A percentile compares a stretch with the other conserved stretches of the same genome.
These are phyloP conservation scores for Otatea glauca DNA, from an alignment of 176 grass and related monocot species.

Conservation along the genomic window DNA sequence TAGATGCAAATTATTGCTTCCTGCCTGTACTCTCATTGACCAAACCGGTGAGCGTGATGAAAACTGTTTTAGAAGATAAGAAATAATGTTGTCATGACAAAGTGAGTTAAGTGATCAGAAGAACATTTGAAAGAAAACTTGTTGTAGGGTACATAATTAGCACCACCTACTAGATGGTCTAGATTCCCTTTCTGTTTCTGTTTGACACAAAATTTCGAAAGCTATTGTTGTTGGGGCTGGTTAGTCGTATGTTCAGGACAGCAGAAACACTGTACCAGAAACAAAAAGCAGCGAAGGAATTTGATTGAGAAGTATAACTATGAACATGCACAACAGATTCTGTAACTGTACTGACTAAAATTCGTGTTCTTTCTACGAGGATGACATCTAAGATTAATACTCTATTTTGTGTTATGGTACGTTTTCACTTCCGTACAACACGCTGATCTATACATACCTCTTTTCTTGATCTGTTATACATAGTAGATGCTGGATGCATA, in stretches of 20 bases:
- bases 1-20: constrained; percentile 28
- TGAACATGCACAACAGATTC: not conserved
- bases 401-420: not conserved
- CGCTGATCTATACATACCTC: not conserved
- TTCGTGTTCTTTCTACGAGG: not conserved
- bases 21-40: constrained; percentile 2
- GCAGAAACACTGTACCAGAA: too few relatives aligned
- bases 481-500: not conserved
- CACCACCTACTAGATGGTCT: not conserved
- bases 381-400: not conserved
- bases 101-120: not conserved
- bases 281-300: not conserved
- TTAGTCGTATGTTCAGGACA: not conserved
- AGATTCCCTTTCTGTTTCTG: not conserved
- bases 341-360: not conserved
- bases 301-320: not conserved
- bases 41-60: not conserved
- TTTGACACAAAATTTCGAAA: not conserved
- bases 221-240: not conserved
- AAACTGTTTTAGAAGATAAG: constrained; percentile 35
- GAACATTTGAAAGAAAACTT: not conserved
- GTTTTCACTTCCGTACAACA: not conserved
- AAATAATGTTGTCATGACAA: not conserved
- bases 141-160: not conserved
- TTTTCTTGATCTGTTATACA: not conserved